Percentiles rank a stretch among this genome's conserved stretches.
Evolutionary conservation across 1,284 basidiomycete genomes (phyloP).

Genomic region (Rhodotorula glutinis): DNA sequence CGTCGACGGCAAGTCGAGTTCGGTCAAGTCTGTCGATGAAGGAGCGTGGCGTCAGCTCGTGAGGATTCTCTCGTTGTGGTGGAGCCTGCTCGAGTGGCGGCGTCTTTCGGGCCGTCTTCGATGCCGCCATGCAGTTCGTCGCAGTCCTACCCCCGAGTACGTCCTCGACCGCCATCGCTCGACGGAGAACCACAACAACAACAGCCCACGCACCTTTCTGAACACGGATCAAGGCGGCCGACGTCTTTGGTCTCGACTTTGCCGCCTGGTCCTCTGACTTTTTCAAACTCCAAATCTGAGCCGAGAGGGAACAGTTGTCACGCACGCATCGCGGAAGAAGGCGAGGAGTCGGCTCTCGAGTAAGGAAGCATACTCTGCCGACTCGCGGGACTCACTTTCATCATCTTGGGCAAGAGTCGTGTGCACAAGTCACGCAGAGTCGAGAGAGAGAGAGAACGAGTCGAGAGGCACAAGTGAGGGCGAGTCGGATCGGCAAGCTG

Average conservation of each 20-base stretch:
- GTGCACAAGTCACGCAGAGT: neutral
- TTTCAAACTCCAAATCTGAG: constrained; percentile 94
- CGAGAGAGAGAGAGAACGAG: neutral
- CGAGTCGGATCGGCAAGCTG: too few species aligned
- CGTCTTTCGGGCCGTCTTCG: too few species aligned
- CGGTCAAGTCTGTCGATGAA: constrained; percentile 73
- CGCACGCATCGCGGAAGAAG: too few species aligned
- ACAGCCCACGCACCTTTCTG: constrained; percentile 75
- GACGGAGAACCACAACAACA: too few species aligned
- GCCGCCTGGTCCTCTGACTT: constrained; percentile 90
- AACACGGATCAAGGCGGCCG: constrained; percentile 93
- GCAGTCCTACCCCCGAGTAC: too few species aligned
- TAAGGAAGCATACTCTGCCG: too few species aligned
- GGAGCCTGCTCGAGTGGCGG: too few species aligned
- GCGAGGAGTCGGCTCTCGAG: too few species aligned
- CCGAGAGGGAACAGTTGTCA: too few species aligned
- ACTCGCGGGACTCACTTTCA: constrained; percentile 33
- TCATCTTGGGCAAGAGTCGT: constrained; percentile 24
- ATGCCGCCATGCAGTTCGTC: too few species aligned
- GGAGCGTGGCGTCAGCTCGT: neutral
- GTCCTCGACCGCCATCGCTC: too few species aligned
- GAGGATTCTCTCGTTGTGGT: too few species aligned
- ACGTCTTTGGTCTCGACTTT: constrained; percentile 95
- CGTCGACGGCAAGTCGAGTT: constrained; percentile 90
- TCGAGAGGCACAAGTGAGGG: neutral